Percentiles rank a stretch among this genome's conserved stretches.
phyloP scores from a whole-genome alignment of 1,284 basidiomycete genomes.

The Naganishia liquefaciens region DNA sequence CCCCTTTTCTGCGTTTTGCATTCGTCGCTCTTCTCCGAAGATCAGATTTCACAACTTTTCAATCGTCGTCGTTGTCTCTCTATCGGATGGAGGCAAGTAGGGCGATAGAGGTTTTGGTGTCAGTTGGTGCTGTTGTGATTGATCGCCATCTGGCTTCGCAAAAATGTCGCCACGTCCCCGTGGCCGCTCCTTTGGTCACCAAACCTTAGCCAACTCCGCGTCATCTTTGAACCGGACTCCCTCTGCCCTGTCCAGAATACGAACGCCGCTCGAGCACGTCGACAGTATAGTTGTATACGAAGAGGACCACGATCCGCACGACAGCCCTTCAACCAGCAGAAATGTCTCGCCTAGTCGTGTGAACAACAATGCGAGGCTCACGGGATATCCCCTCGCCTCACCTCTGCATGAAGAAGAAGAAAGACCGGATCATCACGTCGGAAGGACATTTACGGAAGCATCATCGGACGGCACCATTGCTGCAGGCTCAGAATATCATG shows the following conservation, averaged over 20 bases:
- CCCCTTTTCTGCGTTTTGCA: background rate
- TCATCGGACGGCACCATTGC: slow-evolving; percentile 3
- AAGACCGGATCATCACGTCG: background rate
- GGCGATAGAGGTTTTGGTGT: too few species aligned
- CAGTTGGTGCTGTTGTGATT: too few species aligned
- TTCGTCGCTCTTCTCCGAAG: slow-evolving; percentile 14
- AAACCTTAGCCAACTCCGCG: background rate
- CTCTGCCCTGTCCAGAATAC: slow-evolving; percentile 17
- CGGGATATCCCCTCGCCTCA: slow-evolving; percentile 58
- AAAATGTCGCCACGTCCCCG: slow-evolving; percentile 11
- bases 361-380: slow-evolving; percentile 53
- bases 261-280: slow-evolving; percentile 30
- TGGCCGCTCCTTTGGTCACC: slow-evolving; percentile 16
- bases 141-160: too few species aligned
- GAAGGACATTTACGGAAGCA: background rate
- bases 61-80: too few species aligned
- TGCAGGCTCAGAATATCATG: background rate
- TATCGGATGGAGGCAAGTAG: too few species aligned
- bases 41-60: background rate
- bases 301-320: slow-evolving; percentile 25
- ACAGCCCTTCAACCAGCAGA: slow-evolving; percentile 3
- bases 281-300: slow-evolving; percentile 28
- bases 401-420: slow-evolving; percentile 26
- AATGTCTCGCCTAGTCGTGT: background rate
- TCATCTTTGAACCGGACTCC: background rate